These are phyloP conservation scores for Aspergillaceae sp. DNA, from an alignment of 2,329 filamentous ascomycete species.

Conservation along the genomic window DNA sequence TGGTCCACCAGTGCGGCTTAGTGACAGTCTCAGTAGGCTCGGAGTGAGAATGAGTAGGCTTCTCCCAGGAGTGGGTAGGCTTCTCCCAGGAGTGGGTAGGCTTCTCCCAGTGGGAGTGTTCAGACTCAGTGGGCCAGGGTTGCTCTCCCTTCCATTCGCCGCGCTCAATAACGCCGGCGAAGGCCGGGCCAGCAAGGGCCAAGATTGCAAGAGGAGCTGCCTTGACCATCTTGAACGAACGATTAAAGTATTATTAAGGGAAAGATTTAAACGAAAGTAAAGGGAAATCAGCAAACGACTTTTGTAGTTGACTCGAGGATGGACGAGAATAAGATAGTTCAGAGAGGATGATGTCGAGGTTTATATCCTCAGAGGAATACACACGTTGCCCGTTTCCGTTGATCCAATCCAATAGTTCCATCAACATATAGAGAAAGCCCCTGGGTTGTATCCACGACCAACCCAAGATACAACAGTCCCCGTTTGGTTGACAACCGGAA, in stretches of 20 bases:
- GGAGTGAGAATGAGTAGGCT: constrained; percentile 4
- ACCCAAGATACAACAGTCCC: not conserved
- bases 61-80: constrained; percentile 2
- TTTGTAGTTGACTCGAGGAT: constrained; percentile 10
- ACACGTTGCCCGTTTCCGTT: not conserved
- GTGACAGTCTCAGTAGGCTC: constrained; percentile 3
- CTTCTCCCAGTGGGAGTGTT: not conserved
- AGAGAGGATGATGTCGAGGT: not conserved
- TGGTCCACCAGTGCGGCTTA: constrained; percentile 16
- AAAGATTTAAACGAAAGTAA: not conserved
- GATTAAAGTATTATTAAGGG: not conserved
- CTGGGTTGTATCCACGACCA: not conserved
- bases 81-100: constrained; percentile 4
- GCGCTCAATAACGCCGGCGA: constrained; percentile 26
- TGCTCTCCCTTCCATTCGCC: constrained; percentile 10
- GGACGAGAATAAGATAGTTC: not conserved
- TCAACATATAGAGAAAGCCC: not conserved
- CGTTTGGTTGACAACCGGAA: not conserved
- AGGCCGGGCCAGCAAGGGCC: constrained; percentile 27
- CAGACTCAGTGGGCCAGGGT: not conserved
- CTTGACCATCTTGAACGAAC: constrained; percentile 27
- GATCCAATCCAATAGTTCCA: not conserved
- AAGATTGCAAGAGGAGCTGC: constrained; percentile 23
- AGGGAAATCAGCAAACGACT: constrained; percentile 6
- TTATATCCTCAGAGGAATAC: not conserved